Evolutionary conservation across 1,284 basidiomycete species (phyloP).

Genomic region (Moesziomyces sp.): DNA sequence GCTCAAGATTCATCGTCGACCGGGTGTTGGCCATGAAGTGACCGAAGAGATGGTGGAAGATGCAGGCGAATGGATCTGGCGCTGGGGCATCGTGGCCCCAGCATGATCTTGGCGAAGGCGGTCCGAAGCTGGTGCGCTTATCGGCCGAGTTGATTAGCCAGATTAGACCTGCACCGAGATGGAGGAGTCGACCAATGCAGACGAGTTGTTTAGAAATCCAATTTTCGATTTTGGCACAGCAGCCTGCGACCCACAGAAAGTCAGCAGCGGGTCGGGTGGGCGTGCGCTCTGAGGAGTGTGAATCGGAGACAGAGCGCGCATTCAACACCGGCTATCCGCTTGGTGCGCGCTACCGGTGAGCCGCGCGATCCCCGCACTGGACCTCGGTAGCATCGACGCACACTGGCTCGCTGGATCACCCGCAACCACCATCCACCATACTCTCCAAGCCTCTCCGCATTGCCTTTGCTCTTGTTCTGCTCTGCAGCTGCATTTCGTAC

Average conservation of each 20-base stretch:
- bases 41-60: slow-evolving; percentile 61
- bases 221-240: slow-evolving; percentile 7
- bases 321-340: slow-evolving; percentile 32
- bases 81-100: slow-evolving; percentile 43
- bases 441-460: slow-evolving; percentile 5
- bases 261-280: neutral
- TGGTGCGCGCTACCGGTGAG: slow-evolving; percentile 17
- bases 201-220: slow-evolving; percentile 38
- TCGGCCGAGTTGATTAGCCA: slow-evolving; percentile 2
- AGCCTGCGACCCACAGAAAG: neutral
- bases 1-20: slow-evolving; percentile 45
- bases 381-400: too few species aligned
- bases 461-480: slow-evolving; percentile 1
- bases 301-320: neutral
- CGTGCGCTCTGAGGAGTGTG: neutral
- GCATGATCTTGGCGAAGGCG: neutral
- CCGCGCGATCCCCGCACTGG: slow-evolving; percentile 17
- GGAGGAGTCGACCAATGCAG: slow-evolving; percentile 17
- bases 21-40: slow-evolving; percentile 55
- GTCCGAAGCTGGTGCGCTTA: neutral
- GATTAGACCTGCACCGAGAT: neutral
- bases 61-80: slow-evolving; percentile 59
- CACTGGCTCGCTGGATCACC: neutral
- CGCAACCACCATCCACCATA: slow-evolving; percentile 8
- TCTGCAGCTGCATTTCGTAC: slow-evolving; percentile 8